Percentiles rank a stretch among this genome's conserved stretches.
phyloP scores from a whole-genome alignment of 1,139 yeast genomes.

The Arxiozyma bovina region DNA sequence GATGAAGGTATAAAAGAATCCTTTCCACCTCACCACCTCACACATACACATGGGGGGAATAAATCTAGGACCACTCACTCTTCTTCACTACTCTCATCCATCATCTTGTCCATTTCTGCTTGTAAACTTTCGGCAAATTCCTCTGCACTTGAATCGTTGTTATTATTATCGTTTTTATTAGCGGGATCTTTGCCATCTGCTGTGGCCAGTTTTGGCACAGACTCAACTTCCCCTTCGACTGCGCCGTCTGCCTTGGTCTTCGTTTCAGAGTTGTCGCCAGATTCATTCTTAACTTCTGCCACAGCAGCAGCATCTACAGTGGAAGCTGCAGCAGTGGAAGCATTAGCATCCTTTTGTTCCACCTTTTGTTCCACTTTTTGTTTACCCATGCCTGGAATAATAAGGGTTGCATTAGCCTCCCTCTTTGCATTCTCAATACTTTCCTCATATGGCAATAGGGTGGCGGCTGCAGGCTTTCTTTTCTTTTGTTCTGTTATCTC shows the following conservation, averaged over 20 bases:
- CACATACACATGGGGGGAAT: too few species aligned
- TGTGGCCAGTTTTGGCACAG: slow-evolving; percentile 9
- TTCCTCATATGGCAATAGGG: slow-evolving; percentile 25
- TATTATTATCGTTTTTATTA: slow-evolving; percentile 1
- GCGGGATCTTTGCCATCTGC: neutral
- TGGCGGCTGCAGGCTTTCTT: slow-evolving; percentile 28
- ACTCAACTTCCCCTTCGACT: slow-evolving; percentile 26
- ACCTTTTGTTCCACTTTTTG: neutral
- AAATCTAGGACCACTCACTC: slow-evolving; percentile 10
- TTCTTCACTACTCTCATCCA: slow-evolving; percentile 26
- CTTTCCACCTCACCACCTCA: too few species aligned
- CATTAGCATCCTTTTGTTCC: neutral
- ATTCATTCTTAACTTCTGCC: neutral
- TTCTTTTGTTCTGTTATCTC: slow-evolving; percentile 14
- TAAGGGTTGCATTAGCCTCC: slow-evolving; percentile 26
- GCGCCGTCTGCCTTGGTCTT: slow-evolving; percentile 9
- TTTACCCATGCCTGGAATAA: slow-evolving; percentile 19
- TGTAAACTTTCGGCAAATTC: slow-evolving; percentile 29
- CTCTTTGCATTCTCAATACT: slow-evolving; percentile 23
- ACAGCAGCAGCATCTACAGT: neutral
- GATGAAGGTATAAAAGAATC: too few species aligned
- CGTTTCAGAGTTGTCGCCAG: neutral
- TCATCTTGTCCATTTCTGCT: slow-evolving; percentile 26
- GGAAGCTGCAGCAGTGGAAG: slow-evolving; percentile 1
- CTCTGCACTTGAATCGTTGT: slow-evolving; percentile 26